These are phyloP conservation scores for Gelatoporia subvermispora DNA, from an alignment of 768 basidiomycete species.

Conservation along the genomic window DNA sequence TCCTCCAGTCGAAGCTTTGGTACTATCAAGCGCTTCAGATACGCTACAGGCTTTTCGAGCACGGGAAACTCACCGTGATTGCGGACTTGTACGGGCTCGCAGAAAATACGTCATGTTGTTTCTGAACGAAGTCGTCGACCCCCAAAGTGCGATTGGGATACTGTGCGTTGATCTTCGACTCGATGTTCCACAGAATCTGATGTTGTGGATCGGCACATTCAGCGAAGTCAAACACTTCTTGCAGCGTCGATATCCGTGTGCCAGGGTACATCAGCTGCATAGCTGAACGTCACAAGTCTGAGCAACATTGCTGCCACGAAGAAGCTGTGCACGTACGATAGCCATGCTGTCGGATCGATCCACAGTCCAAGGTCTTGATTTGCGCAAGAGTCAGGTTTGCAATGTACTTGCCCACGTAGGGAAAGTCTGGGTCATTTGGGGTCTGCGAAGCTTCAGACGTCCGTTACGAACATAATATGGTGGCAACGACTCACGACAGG, in stretches of 20 bases:
- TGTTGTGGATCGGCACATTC: constrained; percentile 65
- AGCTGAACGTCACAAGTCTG: constrained; percentile 31
- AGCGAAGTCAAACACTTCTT: constrained; percentile 73
- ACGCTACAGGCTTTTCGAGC: not conserved
- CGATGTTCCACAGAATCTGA: constrained; percentile 68
- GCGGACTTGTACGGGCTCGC: constrained; percentile 55
- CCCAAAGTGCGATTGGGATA: constrained; percentile 44
- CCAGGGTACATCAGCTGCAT: constrained; percentile 63
- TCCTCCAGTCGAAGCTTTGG: constrained; percentile 83
- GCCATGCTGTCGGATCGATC: constrained; percentile 53
- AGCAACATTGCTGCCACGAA: constrained; percentile 1
- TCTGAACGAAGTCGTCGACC: constrained; percentile 57
- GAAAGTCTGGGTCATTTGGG: constrained; percentile 54
- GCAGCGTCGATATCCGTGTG: constrained; percentile 66
- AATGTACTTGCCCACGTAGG: constrained; percentile 73
- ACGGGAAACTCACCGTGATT: constrained; percentile 49
- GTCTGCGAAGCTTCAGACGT: constrained; percentile 38
- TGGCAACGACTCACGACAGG: constrained; percentile 61
- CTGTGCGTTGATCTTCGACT: constrained; percentile 68
- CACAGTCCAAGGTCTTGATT: constrained; percentile 77
- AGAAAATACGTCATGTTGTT: constrained; percentile 54
- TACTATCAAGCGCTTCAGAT: constrained; percentile 37
- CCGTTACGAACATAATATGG: no score
- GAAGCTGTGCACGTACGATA: constrained; percentile 45
- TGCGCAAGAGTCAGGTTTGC: constrained; percentile 78